A percentile compares a stretch with the other conserved stretches of the same genome.
phyloP scores from a whole-genome alignment of 2,329 filamentous ascomycete species.

The Phoma sp. region DNA sequence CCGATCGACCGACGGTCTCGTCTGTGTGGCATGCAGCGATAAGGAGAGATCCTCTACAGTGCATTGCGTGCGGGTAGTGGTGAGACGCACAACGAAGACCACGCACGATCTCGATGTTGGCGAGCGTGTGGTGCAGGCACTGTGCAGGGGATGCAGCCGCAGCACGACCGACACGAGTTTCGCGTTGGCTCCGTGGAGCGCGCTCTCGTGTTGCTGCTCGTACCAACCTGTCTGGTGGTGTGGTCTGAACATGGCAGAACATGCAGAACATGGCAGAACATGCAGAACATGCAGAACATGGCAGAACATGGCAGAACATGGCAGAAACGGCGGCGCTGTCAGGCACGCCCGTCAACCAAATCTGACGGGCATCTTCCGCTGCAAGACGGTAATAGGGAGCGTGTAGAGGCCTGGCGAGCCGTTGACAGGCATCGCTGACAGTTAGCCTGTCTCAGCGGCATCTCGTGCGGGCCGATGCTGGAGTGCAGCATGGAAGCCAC shows the following conservation, averaged over 20 bases:
- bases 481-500: conserved; percentile 4
- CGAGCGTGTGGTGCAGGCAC: not conserved
- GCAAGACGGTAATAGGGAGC: not conserved
- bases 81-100: conserved; percentile 6
- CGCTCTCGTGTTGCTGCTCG: not conserved
- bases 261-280: too few relatives aligned
- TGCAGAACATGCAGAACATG: too few relatives aligned
- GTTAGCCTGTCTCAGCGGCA: conserved; percentile 11
- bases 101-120: not conserved
- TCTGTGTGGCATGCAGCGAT: conserved; percentile 9
- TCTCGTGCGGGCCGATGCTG: not conserved
- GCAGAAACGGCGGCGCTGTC: not conserved
- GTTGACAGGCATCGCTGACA: conserved; percentile 9
- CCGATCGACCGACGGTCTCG: not conserved
- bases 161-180: not conserved
- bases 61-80: not conserved
- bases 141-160: conserved; percentile 3
- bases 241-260: too few relatives aligned
- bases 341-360: not conserved
- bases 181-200: not conserved
- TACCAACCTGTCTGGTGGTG: not conserved
- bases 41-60: not conserved
- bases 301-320: too few relatives aligned
- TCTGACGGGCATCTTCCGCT: not conserved
- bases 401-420: not conserved